Evolutionary conservation across 768 basidiomycete species (phyloP), one percentile per base, ranked within the genome.

Genomic region (Russula emetica): DNA sequence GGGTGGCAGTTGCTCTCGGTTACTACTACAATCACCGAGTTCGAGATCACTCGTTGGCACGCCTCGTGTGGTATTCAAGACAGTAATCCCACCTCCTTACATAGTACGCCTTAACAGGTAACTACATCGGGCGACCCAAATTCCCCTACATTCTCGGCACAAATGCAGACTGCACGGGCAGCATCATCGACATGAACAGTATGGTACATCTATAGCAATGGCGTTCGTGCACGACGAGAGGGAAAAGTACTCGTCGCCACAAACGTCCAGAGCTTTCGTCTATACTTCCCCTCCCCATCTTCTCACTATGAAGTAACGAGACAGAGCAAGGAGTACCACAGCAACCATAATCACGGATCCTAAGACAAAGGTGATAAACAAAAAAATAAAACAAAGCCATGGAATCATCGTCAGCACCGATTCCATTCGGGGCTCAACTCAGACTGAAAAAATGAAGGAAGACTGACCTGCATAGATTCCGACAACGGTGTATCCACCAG

Each of bases 401-500:
- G n/a, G 49, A 49, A 22, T 24, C 11, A 26, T 20, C 20, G 3
- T 55, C 49, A 58, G 18, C n/a, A 20, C 14, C 40, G 20, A 49
- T 26, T 30, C n/a, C 16, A 30, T 28, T 26, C 4, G 6, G 10
- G 30, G n/a, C 30, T 11, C 8, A 7, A 7, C 10, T 13, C 20
- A 30, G 26, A 32, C 18, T 0, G 4, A 1, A 26, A 2, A 47
- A 36, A 24, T 20, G 22, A 11, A 7, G 13, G 11, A n/a, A 55
- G 10, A 54, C 30, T 1, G 24, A 80, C 81, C 82, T 42, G 83
- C 83, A 66, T 80, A 86, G 60, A 78, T 75, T 16, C 85, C 85
- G 14, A 85, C 83, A 1, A 70, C 76, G 51, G 78, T 74, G 68
- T 82, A 92, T 0, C 78, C 78, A 3, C 79, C 80, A 1, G 84